phyloP scores from a whole-genome alignment of 2,329 filamentous ascomycete genomes.

The Macroventuria anomochaeta region DNA sequence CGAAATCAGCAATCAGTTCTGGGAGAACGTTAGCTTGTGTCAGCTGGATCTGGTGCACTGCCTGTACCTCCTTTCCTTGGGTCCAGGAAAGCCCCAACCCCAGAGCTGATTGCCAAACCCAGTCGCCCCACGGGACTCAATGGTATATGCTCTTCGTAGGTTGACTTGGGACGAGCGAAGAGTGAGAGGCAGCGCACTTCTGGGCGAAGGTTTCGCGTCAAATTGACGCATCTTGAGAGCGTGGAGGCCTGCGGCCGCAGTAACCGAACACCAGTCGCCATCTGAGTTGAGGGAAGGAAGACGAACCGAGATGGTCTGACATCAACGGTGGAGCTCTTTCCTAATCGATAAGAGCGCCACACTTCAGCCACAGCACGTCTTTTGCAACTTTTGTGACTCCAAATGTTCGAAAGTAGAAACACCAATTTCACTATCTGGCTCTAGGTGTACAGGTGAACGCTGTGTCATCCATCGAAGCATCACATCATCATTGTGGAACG shows the following conservation, averaged over 20 bases:
- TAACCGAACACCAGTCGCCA: slow-evolving; percentile 25
- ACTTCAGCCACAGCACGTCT: slow-evolving; percentile 22
- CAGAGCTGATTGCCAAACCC: slow-evolving; percentile 69
- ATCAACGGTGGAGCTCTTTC: slow-evolving; percentile 11
- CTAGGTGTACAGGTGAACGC: neutral
- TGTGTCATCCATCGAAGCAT: neutral
- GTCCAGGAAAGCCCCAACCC: slow-evolving; percentile 68
- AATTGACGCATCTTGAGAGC: neutral
- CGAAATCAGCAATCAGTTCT: slow-evolving; percentile 95
- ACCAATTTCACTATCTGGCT: neutral
- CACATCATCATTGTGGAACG: neutral
- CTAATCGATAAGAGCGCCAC: slow-evolving; percentile 35
- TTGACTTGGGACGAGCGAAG: slow-evolving; percentile 81
- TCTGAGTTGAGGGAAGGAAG: neutral
- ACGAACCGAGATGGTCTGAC: slow-evolving; percentile 18
- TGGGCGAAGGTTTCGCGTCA: neutral
- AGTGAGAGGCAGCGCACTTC: slow-evolving; percentile 71
- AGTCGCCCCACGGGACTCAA: slow-evolving; percentile 79
- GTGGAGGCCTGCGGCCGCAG: slow-evolving; percentile 11
- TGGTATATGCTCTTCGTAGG: slow-evolving; percentile 91
- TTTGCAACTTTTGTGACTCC: slow-evolving; percentile 12
- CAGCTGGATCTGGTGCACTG: neutral
- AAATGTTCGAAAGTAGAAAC: neutral
- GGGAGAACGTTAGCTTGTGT: neutral
- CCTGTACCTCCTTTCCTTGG: slow-evolving; percentile 75